phyloP scores from a whole-genome alignment of 2,329 filamentous ascomycete genomes.

The Aspergillus aculeatus region DNA sequence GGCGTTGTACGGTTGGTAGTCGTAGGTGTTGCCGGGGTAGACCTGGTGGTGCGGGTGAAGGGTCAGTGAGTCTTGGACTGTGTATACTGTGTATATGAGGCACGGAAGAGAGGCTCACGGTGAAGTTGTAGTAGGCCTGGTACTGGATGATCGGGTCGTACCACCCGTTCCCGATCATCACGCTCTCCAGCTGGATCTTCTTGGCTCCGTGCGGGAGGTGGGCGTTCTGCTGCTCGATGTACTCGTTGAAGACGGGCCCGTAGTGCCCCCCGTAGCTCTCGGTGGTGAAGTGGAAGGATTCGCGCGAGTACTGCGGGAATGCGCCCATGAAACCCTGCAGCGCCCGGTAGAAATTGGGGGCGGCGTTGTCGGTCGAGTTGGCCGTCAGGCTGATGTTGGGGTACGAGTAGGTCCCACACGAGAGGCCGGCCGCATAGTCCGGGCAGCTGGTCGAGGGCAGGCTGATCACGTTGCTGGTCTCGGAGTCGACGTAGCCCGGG shows the following conservation, averaged over 20 bases:
- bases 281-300: constrained; percentile 8
- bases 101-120: neutral
- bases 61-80: neutral
- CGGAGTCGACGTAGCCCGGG: constrained; percentile 5
- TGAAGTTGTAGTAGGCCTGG: constrained; percentile 7
- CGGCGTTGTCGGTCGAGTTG: constrained; percentile 6
- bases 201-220: constrained; percentile 5
- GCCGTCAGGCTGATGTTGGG: constrained; percentile 5
- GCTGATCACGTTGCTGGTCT: constrained; percentile 1
- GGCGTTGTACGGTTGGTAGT: constrained; percentile 8
- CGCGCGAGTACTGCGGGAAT: constrained; percentile 8
- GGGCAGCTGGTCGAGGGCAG: constrained; percentile 3
- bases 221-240: constrained; percentile 12
- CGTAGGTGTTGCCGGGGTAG: constrained; percentile 9
- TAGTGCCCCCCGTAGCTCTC: constrained; percentile 10
- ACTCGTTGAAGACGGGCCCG: constrained; percentile 8
- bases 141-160: constrained; percentile 5
- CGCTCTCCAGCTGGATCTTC: constrained; percentile 5
- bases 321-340: constrained; percentile 12
- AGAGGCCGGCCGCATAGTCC: neutral
- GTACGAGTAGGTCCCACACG: constrained; percentile 3
- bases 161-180: constrained; percentile 8
- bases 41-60: neutral
- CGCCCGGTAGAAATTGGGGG: constrained; percentile 9
- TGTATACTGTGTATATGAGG: neutral